Evolutionary conservation across 2,329 filamentous ascomycete species (phyloP), one percentile per base, ranked within the genome.

Genomic region (Ophiostoma sp.): DNA sequence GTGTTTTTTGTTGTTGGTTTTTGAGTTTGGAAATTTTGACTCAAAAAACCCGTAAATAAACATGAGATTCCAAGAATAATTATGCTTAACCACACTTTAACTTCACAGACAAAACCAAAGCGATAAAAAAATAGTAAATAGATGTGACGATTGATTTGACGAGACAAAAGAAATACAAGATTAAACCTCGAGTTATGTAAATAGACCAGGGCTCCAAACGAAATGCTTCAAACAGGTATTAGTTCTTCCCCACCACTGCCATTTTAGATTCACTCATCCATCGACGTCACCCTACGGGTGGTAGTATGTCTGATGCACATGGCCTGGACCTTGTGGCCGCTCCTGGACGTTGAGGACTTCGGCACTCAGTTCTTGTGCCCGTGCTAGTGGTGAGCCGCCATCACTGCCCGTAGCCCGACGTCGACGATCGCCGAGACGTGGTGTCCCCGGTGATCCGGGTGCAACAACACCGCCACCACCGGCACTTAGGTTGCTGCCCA

Each of bases 281-380:
- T 15, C n/a, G 28, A 19, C 33, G 12, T 17, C 15, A 19, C n/a
- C 42, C 33, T 69, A 71, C 66, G 57, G 72, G n/a, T 76, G 72
- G 50, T 76, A 76, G 36, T 72, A 76, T 7, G 75, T 76, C 0
- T 70, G 59, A 52, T 75, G 73, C 19, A 50, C 59, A n/a, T 50
- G 17, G 22, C 55, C 36, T 9, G 50, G 52, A 1, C 31, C 61
- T 12, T 66, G 61, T 8, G 25, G 75, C 48, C 42, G 59, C 12
- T 39, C 39, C 15, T 25, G 42, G 8, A 6, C 36, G 36, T 36
- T 42, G 39, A 11, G 22, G 33, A 19, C 45, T 48, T 22, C 69
- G 9, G 73, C 48, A 45, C 74, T 73, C 71, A 76, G 69, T 42
- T 76, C 73, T 42, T 73, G 75, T 45, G 71, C 59, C 15, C 42